Base-by-base conservation (phyloP, 2,329 filamentous ascomycete genomes). In the Penicillium sp. region DNA sequence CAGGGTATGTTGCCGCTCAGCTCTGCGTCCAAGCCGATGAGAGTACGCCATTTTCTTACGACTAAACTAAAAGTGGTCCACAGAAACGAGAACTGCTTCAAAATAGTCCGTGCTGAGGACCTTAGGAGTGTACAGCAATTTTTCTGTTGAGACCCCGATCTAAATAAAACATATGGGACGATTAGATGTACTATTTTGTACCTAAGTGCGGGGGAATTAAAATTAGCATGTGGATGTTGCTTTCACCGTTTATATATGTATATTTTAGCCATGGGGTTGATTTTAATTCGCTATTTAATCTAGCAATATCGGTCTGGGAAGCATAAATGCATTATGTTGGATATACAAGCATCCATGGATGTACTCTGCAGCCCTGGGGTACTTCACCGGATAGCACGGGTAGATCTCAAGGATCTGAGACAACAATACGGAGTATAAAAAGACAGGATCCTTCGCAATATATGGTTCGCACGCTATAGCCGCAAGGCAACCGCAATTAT, bases 401-500 rank as follows among this genome's bases (percentile, higher is more conserved):
- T 21, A 47, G 34, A 56, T 53, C 49, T 40, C 5, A 43, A 15
- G n/a, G 21, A 51, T 25, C 23, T 43, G 11, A 49, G 45, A 34
- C 38, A 34, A 47, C 9, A 46, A 55, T 55, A 23, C 23, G 23
- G 3, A 23, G 23, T 23, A 5, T 51, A 39, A 45, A 50, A 45
- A 9, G 34, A 19, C 45, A 27, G 43, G 27, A 40, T 27, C 43
- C 25, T 48, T 10, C 13, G 21, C 2, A 2, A 25, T 33, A 23
- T 52, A 10, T 52, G 47, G 53, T 45, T 40, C 25, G 47, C 47
- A 45, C 15, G 21, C 25, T 55, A 55, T 55, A 55, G n/a, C 10
- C 23, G 19, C 33, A 39, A 55, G 53, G 53, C 53, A 55, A 55
- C 39, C 5, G n/a, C n/a, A 46, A 27, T 34, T 19, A 5, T 11